Percentiles rank a stretch among this genome's conserved stretches.
These are phyloP conservation scores for Tolypocladium endophyticum DNA, from an alignment of 2,329 filamentous ascomycete genomes.

Conservation along the genomic window DNA sequence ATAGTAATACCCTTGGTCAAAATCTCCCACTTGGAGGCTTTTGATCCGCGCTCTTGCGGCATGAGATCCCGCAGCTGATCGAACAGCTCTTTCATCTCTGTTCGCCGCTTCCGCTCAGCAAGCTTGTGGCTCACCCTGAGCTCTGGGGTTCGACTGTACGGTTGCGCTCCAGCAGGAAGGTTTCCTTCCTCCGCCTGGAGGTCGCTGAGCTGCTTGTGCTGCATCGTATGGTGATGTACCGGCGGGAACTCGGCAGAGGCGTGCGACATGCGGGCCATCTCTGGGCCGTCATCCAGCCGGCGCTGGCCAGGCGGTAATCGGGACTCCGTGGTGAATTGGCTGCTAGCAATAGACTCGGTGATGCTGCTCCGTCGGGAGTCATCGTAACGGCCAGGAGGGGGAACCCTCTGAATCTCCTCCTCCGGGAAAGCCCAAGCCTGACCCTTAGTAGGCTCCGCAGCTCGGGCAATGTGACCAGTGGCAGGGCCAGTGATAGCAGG, in stretches of 20 bases:
- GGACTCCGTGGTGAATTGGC: slow-evolving; percentile 67
- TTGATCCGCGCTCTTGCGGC: slow-evolving; percentile 70
- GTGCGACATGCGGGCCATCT: slow-evolving; percentile 36
- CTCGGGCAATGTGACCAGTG: slow-evolving; percentile 54
- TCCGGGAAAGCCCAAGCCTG: slow-evolving; percentile 79
- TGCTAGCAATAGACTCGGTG: slow-evolving; percentile 68
- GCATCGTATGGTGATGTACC: slow-evolving; percentile 64
- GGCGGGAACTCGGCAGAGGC: slow-evolving; percentile 45
- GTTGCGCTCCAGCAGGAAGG: slow-evolving; percentile 49
- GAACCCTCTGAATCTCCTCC: slow-evolving; percentile 47
- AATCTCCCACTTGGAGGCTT: slow-evolving; percentile 86
- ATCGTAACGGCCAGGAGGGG: slow-evolving; percentile 33
- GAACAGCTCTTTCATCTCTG: slow-evolving; percentile 83
- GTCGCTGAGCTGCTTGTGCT: slow-evolving; percentile 61
- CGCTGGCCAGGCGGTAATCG: slow-evolving; percentile 62
- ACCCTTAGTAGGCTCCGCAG: slow-evolving; percentile 70
- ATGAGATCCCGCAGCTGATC: slow-evolving; percentile 70
- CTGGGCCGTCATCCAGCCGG: slow-evolving; percentile 54
- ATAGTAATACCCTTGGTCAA: slow-evolving; percentile 61
- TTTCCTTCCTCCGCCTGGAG: slow-evolving; percentile 48
- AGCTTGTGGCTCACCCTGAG: slow-evolving; percentile 76
- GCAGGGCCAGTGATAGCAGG: slow-evolving; percentile 67
- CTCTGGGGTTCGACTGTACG: slow-evolving; percentile 75
- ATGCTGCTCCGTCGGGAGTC: slow-evolving; percentile 67
- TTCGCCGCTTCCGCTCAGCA: slow-evolving; percentile 71